phyloP scores from a whole-genome alignment of 163 green algal genomes.

The Coccomyxa subellipsoidea region DNA sequence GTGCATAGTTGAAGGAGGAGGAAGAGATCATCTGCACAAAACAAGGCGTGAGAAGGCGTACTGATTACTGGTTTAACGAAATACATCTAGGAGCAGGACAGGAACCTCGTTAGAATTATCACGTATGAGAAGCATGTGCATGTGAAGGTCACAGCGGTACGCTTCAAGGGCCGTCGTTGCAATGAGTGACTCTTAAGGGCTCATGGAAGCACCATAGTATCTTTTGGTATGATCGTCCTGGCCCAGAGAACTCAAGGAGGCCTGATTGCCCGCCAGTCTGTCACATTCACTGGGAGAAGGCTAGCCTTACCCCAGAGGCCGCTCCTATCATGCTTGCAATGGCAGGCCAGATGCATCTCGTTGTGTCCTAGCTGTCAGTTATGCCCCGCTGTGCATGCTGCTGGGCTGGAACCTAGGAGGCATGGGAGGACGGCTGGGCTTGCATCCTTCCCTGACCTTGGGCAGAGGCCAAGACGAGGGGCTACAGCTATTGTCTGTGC shows the following conservation, averaged over 20 bases:
- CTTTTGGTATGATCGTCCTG: neutral
- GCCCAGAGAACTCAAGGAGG: neutral
- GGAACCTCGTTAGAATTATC: too few species aligned
- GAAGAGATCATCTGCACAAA: neutral
- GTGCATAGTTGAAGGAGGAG: neutral
- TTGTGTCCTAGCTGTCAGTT: neutral
- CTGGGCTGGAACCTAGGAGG: neutral
- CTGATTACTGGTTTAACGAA: too few species aligned
- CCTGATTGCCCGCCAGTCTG: neutral
- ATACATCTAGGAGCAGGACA: too few species aligned
- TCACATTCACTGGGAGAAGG: neutral
- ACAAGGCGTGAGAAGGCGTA: too few species aligned
- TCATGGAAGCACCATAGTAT: neutral
- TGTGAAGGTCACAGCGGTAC: neutral
- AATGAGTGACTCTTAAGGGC: too few species aligned
- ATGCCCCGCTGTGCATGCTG: neutral
- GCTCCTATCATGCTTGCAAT: neutral
- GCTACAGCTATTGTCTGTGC: neutral
- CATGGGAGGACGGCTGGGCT: neutral
- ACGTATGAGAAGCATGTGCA: too few species aligned
- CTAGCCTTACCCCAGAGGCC: neutral
- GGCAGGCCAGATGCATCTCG: neutral
- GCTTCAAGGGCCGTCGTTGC: too few species aligned
- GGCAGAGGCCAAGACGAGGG: neutral
- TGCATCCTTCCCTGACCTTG: neutral